phyloP scores from a whole-genome alignment of 371 early-diverging fungal genomes.

The Paraphysoderma sedebokerense region DNA sequence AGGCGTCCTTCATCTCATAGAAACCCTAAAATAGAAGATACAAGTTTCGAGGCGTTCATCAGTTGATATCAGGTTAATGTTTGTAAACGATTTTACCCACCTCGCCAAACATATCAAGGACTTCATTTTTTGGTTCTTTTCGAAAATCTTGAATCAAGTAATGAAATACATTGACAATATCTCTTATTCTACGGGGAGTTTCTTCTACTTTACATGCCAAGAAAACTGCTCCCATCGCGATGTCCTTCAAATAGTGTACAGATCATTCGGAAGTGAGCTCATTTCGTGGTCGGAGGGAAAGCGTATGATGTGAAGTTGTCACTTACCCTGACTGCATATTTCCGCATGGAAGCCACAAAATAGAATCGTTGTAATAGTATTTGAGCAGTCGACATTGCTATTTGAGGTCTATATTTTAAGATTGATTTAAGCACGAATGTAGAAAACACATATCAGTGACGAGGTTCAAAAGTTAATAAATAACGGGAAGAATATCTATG shows the following conservation, averaged over 20 bases:
- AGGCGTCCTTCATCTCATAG: conserved; percentile 53
- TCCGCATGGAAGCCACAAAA: conserved; percentile 51
- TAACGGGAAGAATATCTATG: not conserved
- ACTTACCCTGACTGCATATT: conserved; percentile 48
- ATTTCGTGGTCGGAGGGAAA: not conserved
- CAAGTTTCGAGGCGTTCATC: not conserved
- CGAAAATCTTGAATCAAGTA: conserved; percentile 37
- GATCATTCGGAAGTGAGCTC: not conserved
- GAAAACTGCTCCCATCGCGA: conserved; percentile 68
- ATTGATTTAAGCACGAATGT: not conserved
- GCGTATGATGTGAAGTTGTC: not conserved
- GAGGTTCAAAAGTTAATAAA: not conserved
- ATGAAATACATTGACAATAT: conserved; percentile 61
- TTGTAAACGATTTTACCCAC: conserved; percentile 9
- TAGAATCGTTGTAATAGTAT: conserved; percentile 86
- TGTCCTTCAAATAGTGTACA: conserved; percentile 28
- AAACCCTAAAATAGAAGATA: conserved; percentile 22
- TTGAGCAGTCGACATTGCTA: conserved; percentile 88
- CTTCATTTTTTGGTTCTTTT: conserved; percentile 12
- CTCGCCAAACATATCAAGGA: conserved; percentile 37
- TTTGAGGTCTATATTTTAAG: conserved; percentile 53
- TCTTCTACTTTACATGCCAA: conserved; percentile 86
- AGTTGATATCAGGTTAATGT: not conserved
- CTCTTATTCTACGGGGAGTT: conserved; percentile 45
- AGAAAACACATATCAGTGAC: not conserved